A percentile compares a stretch with the other conserved stretches of the same genome.
These are phyloP conservation scores for Candida schatavii DNA, from an alignment of 805 yeast species.

Conservation along the genomic window DNA sequence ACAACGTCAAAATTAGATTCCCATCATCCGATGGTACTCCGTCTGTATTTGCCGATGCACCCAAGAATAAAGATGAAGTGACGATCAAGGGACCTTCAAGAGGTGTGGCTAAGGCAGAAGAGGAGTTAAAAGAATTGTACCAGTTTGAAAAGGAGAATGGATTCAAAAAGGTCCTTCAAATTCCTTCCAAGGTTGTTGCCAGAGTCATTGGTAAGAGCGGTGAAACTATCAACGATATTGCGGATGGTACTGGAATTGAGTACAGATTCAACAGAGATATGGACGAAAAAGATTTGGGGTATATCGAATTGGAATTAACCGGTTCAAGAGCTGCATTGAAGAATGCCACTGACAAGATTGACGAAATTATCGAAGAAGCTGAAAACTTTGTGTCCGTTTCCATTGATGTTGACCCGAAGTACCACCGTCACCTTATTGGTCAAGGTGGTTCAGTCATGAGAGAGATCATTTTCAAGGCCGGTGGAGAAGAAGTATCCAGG, in stretches of 20 bases:
- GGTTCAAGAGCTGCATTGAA: slow-evolving; percentile 78
- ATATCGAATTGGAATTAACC: slow-evolving; percentile 62
- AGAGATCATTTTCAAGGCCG: slow-evolving; percentile 74
- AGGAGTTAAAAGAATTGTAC: slow-evolving; percentile 77
- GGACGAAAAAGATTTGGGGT: slow-evolving; percentile 47
- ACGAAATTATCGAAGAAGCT: slow-evolving; percentile 59
- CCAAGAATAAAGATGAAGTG: slow-evolving; percentile 57
- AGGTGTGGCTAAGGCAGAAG: slow-evolving; percentile 80
- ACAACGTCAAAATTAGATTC: slow-evolving; percentile 76
- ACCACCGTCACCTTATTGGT: slow-evolving; percentile 76
- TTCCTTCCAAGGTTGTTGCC: slow-evolving; percentile 75
- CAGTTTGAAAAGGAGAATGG: slow-evolving; percentile 89
- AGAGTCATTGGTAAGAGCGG: slow-evolving; percentile 89
- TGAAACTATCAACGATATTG: slow-evolving; percentile 75
- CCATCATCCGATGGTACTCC: slow-evolving; percentile 43
- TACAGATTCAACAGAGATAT: slow-evolving; percentile 42
- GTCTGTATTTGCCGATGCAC: slow-evolving; percentile 29
- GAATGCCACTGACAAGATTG: slow-evolving; percentile 64
- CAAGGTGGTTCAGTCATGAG: slow-evolving; percentile 70
- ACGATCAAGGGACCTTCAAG: slow-evolving; percentile 84
- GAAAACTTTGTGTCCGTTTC: slow-evolving; percentile 58
- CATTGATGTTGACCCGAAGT: slow-evolving; percentile 67
- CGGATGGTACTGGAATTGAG: slow-evolving; percentile 65
- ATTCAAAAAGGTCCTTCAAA: slow-evolving; percentile 54
- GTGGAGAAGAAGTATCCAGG: slow-evolving; percentile 50